These are phyloP conservation scores for Lasiosphaeria miniovina DNA, from an alignment of 495 filamentous ascomycete species.

Conservation along the genomic window DNA sequence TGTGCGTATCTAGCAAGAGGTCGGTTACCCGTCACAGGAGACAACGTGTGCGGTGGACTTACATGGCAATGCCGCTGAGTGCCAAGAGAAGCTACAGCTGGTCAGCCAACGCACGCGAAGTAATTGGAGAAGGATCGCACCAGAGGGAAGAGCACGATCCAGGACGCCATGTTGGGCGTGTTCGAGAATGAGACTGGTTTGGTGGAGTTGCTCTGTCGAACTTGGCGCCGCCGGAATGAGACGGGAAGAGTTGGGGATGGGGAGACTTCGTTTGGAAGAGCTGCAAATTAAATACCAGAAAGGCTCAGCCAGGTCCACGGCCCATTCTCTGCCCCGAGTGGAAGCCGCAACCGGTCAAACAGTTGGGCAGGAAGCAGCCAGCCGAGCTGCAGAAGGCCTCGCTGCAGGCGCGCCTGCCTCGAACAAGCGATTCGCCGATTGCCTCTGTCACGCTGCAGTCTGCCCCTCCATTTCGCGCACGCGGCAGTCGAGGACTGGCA, in stretches of 20 bases:
- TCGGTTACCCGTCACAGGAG: conserved; percentile 7
- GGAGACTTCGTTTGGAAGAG: background rate
- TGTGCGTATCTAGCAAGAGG: conserved; percentile 43
- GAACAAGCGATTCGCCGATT: too few species aligned
- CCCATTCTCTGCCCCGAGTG: background rate
- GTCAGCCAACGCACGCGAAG: background rate
- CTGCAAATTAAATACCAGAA: background rate
- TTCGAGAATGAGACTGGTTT: background rate
- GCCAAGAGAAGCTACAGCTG: conserved; percentile 18
- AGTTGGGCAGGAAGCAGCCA: background rate
- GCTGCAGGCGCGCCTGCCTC: too few species aligned
- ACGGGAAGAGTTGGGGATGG: background rate
- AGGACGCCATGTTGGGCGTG: background rate
- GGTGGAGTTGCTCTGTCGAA: background rate
- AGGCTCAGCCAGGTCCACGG: background rate
- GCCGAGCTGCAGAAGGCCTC: too few species aligned
- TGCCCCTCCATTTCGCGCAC: too few species aligned
- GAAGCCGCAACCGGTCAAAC: background rate
- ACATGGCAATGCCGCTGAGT: conserved; percentile 33
- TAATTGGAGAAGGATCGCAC: background rate
- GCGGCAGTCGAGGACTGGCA: too few species aligned
- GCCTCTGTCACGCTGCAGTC: too few species aligned
- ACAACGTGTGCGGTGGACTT: conserved; percentile 1
- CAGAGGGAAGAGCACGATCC: conserved; percentile 2
- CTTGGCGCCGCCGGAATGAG: background rate